Conservation (phyloP, 129 eudicot species). For the Helichrysum umbraculigerum region DNA sequence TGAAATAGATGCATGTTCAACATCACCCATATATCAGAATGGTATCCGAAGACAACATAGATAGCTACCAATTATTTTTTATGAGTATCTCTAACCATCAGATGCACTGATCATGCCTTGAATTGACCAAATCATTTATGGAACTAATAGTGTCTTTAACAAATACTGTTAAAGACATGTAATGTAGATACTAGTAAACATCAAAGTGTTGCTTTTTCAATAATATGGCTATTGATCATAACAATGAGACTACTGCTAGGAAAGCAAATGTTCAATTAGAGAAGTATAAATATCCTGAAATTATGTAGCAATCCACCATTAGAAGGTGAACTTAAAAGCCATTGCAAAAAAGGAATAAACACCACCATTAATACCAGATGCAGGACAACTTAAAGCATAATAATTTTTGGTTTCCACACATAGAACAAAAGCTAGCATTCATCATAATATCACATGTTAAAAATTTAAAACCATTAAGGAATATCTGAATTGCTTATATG, state of each 20-base stretch:
- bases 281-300: neutral
- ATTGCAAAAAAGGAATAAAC: neutral
- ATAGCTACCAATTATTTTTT: neutral
- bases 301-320: neutral
- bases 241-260: neutral
- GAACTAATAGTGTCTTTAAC: too few species aligned
- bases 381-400: neutral
- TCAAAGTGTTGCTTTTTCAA: too few species aligned
- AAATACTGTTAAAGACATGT: too few species aligned
- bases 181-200: too few species aligned
- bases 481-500: neutral
- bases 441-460: constrained; percentile 18
- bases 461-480: neutral
- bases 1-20: neutral
- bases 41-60: neutral
- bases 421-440: neutral
- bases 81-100: too few species aligned
- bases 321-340: neutral
- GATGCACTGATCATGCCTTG: too few species aligned
- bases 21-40: neutral
- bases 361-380: neutral
- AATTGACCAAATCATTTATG: too few species aligned
- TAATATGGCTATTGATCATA: neutral
- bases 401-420: constrained; percentile 5
- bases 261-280: neutral